These are phyloP conservation scores for Thinopyrum obtusiflorum DNA, from an alignment of 202 grass and related monocot species.

Conservation along the genomic window DNA sequence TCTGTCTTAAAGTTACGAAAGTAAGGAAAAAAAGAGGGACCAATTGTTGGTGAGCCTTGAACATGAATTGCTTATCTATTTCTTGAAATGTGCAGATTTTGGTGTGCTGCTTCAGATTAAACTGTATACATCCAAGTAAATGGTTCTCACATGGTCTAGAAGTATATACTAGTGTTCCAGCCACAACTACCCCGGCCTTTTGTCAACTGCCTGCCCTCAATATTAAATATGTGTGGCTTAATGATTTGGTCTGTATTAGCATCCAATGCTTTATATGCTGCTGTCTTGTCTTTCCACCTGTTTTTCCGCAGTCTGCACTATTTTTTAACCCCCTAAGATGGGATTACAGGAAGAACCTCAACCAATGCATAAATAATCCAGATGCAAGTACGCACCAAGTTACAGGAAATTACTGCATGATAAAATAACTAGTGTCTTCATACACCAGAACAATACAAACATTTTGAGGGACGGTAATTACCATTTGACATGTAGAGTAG, in stretches of 20 bases:
- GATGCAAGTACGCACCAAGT: not conserved
- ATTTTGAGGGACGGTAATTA: slow-evolving; percentile 1
- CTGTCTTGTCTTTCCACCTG: not conserved
- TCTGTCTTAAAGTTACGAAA: not conserved
- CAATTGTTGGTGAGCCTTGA: not conserved
- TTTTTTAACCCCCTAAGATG: not conserved
- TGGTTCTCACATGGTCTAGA: slow-evolving; percentile 23
- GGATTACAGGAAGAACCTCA: not conserved
- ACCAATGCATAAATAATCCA: not conserved
- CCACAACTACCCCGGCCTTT: not conserved
- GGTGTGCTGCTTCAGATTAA: not conserved
- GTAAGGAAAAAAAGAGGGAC: not conserved
- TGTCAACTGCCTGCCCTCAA: slow-evolving; percentile 11
- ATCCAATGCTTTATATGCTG: slow-evolving; percentile 4
- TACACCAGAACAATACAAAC: not conserved
- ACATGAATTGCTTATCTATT: not conserved
- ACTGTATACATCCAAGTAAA: not conserved
- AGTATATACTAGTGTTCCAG: slow-evolving; percentile 12
- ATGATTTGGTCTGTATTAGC: slow-evolving; percentile 13
- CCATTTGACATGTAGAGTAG: not conserved
- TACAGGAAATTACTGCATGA: not conserved
- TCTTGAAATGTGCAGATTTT: not conserved
- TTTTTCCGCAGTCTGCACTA: not conserved
- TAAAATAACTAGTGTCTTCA: not conserved
- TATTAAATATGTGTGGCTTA: not conserved